Conservation (phyloP, 2,329 filamentous ascomycete species). For the Huntiella moniliformis region DNA sequence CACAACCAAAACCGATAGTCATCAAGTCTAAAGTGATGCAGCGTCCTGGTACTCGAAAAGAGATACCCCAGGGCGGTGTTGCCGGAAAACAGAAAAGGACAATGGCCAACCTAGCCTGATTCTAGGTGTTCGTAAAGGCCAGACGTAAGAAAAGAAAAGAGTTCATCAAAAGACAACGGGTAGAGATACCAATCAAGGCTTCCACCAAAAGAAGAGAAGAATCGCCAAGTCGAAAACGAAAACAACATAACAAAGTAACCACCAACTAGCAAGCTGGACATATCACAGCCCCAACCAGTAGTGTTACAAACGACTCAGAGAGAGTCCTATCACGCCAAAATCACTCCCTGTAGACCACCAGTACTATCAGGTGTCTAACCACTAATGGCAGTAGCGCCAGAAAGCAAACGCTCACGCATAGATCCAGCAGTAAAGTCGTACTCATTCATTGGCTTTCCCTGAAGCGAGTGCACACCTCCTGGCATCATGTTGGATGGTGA, state of each 20-base stretch:
- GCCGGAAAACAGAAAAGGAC: not conserved
- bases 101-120: constrained; percentile 9
- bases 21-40: not conserved
- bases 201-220: constrained; percentile 7
- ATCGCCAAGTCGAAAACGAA: not conserved
- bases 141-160: constrained; percentile 5
- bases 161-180: constrained; percentile 12
- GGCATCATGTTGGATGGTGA: constrained; percentile 16
- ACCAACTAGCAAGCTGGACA: too few species aligned
- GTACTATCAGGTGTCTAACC: not conserved
- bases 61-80: constrained; percentile 5
- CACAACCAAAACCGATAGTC: constrained; percentile 4
- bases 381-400: constrained; percentile 8
- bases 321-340: not conserved
- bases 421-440: constrained; percentile 3
- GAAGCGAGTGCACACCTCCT: constrained; percentile 1
- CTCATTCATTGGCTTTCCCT: constrained; percentile 5
- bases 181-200: constrained; percentile 10
- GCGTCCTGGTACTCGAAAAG: constrained; percentile 8
- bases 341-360: not conserved
- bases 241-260: not conserved
- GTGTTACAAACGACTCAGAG: not conserved
- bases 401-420: constrained; percentile 9
- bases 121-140: constrained; percentile 4
- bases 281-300: not conserved